These are phyloP conservation scores for Paecilomyces formosus DNA, from an alignment of 2,329 filamentous ascomycete genomes.

Conservation along the genomic window DNA sequence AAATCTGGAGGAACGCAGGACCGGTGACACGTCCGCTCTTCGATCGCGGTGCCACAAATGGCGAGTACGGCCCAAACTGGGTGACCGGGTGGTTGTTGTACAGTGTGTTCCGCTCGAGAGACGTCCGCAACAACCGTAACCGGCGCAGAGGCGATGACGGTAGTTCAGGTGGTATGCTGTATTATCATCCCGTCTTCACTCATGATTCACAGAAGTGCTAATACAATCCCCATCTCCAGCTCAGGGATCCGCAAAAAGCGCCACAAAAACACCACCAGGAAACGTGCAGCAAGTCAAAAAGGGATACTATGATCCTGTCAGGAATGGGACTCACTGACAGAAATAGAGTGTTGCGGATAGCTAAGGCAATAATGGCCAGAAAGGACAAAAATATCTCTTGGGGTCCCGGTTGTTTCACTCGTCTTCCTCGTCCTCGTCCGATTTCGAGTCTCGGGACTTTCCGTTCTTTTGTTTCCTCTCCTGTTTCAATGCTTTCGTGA, in stretches of 20 bases:
- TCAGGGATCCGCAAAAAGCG: conserved; percentile 14
- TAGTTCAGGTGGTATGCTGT: conserved; percentile 9
- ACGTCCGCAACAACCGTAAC: conserved; percentile 40
- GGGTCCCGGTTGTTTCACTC: background rate
- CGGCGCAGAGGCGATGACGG: conserved; percentile 28
- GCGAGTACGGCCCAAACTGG: conserved; percentile 41
- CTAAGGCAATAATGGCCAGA: background rate
- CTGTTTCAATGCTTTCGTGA: conserved; percentile 46
- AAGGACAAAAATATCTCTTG: background rate
- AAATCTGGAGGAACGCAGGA: conserved; percentile 35
- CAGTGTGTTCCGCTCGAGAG: conserved; percentile 40
- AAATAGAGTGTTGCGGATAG: background rate
- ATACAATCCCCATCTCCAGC: conserved; percentile 6
- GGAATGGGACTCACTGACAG: conserved; percentile 25
- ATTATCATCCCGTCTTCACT: conserved; percentile 6
- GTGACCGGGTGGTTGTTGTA: conserved; percentile 41
- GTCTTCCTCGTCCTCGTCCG: background rate
- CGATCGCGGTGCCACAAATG: conserved; percentile 31
- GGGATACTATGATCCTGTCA: conserved; percentile 35
- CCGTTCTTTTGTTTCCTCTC: conserved; percentile 37
- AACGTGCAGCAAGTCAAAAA: conserved; percentile 19
- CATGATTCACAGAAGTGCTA: background rate
- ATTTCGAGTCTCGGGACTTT: conserved; percentile 9
- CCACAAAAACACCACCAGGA: conserved; percentile 9
- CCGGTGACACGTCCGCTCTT: conserved; percentile 32